phyloP scores from a whole-genome alignment of 164 flowering plant species.

The Liquidambar formosana region DNA sequence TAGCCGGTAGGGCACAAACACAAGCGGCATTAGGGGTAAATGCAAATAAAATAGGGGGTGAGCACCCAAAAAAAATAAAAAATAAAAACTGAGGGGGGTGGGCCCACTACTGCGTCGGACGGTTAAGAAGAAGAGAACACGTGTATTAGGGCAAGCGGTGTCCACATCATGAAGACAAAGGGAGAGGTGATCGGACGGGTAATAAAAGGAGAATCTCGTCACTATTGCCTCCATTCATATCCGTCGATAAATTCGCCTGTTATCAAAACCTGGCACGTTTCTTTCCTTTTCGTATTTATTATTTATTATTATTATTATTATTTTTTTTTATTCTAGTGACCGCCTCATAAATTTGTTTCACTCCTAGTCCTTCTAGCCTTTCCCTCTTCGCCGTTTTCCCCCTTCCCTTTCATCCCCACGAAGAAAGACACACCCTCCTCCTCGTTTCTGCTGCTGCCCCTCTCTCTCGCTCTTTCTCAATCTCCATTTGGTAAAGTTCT shows the following conservation, averaged over 20 bases:
- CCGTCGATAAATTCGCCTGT: conserved; percentile 6
- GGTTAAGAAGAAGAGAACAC: too few species aligned
- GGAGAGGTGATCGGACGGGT: neutral
- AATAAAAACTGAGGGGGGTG: too few species aligned
- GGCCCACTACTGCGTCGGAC: too few species aligned
- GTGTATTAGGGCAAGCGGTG: too few species aligned
- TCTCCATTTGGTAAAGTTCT: too few species aligned
- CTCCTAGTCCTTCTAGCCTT: neutral
- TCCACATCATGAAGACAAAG: neutral
- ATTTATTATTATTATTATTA: neutral
- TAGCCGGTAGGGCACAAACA: too few species aligned
- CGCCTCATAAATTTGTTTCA: conserved; percentile 2
- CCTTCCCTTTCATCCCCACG: neutral
- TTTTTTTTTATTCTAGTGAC: conserved; percentile 8
- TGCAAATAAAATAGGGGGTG: too few species aligned
- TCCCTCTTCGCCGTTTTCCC: neutral
- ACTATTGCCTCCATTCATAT: too few species aligned
- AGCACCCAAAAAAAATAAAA: too few species aligned
- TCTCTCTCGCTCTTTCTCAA: too few species aligned
- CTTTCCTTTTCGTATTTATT: too few species aligned
- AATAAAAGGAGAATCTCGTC: neutral
- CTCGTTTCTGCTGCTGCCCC: neutral
- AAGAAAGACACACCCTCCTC: neutral
- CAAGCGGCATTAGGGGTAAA: too few species aligned
- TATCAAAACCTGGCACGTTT: conserved; percentile 12